Base-by-base conservation (phyloP, 441 rosid genomes). In the Eugenia klotzschiana region DNA sequence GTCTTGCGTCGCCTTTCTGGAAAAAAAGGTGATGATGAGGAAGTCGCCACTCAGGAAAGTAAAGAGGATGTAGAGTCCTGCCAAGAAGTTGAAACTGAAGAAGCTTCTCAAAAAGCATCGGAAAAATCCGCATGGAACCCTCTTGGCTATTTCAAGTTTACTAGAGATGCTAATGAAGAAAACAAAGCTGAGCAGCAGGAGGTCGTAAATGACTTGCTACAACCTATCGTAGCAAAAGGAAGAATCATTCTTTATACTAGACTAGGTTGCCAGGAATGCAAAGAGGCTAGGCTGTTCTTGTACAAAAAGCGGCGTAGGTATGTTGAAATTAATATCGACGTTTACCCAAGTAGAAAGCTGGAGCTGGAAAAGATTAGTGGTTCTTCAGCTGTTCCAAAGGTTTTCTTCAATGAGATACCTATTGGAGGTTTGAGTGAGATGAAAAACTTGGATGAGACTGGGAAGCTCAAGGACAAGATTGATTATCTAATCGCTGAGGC, bases 271-370 rank as follows among this genome's bases (percentile, higher is more conserved):
- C 90, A 88, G 85, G 91, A 86, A 14, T 92, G 92, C 83, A 91
- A 81, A 87, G 90, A 90, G 85, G 90, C 87, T 87, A 92, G 98
- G 87, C 73, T 88, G 53, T 91, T 90, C 91, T 86, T 94, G 84
- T 89, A 84, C 81, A 87, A 85, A 82, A 94, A 90, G 89, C 92
- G 90, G 88, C 93, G 94, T 69, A 85, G 93, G 88, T 96, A 93
- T 87, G 90, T 89, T 29, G 98, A 94, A 90, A 92, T 94, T 54
- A 93, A 94, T 88, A 87, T 94, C 81, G 98, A 96, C 86, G 87
- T 94, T 52, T 96, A 92, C 77, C 96, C 95, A 1, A 80, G 93
- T 83, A 91, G 98, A 90, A 94, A 87, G 90, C 72, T 81, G 53
- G 98, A 96, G 89, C 85, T 96, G 15, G 98, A 94, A 88, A 92